Base-by-base conservation (phyloP, 2,329 filamentous ascomycete genomes). In the Aaosphaeria arxii region DNA sequence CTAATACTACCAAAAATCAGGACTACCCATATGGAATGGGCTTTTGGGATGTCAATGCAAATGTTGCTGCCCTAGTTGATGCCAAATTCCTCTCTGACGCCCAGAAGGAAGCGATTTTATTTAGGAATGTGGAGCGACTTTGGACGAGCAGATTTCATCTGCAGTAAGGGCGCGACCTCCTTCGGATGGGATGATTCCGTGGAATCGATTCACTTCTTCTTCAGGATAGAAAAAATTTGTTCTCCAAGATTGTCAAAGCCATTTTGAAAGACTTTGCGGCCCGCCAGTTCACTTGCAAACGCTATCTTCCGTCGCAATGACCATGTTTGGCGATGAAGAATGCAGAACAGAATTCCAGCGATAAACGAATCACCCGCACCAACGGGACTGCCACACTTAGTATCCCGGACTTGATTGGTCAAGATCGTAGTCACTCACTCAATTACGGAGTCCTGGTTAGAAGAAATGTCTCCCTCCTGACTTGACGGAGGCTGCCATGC, bases 301-400 rank as follows among this genome's bases (percentile, higher is more conserved):
- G 61, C 66, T 51, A 87, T 64, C 57, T 77, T 81, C 48, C 69
- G 63, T 44, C 68, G 56, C 42, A 77, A 59, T 56, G 71, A 64
- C 81, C 81, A 85, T 53, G 77, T 71, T 40, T 61, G 56, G 53
- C 76, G 77, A 61, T 74, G 79, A 48, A 79, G 69, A 51, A 88
- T 66, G 33, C 74, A 77, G 68, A 84, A 88, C 43, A 90, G 70
- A 67, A 87, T 82, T 50, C 85, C 86, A 32, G 86, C 87, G 54
- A 87, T 81, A 60, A 90, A 90, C 0, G 87, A 89, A 62, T 90
- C 87, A 55, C 87, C 87, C 40, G 87, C 87, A 46, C 87, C 87
- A 51, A 89, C 79, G 5, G 85, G 78, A 64, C 86, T 88, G 63
- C 63, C 9, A 9, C 7, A 9, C 9, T 36, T 9, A 36, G 33